Percentiles rank a stretch among this genome's conserved stretches.
Conservation (phyloP, 306 rosid species). For the Corylus avellana region DNA sequence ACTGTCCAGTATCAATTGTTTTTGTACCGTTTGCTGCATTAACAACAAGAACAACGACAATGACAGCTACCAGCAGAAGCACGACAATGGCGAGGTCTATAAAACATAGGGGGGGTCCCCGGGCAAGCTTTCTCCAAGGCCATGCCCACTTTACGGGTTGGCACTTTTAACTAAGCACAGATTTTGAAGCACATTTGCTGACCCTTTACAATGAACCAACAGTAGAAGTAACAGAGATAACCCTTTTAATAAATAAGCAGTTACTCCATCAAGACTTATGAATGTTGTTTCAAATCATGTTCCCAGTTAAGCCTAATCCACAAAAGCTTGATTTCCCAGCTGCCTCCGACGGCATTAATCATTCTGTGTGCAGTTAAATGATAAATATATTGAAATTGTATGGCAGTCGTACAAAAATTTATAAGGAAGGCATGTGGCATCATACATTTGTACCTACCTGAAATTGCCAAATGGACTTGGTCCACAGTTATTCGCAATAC, state of each 20-base stretch:
- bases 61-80: conserved; percentile 1
- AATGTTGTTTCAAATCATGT: background rate
- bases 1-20: background rate
- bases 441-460: no score
- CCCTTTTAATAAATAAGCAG: background rate
- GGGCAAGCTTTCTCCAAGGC: background rate
- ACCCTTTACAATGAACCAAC: background rate
- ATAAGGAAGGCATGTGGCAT: no score
- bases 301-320: background rate
- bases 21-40: background rate
- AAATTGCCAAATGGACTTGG: background rate
- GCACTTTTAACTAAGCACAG: background rate
- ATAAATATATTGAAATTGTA: no score
- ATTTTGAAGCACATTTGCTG: background rate
- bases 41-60: background rate
- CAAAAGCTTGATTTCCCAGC: background rate
- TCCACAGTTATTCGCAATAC: background rate
- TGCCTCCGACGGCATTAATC: no score
- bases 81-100: background rate
- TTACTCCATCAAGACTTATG: no score
- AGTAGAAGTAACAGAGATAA: background rate
- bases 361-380: no score
- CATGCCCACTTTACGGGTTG: background rate
- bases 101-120: background rate
- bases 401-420: no score